phyloP scores from a whole-genome alignment of 129 eudicot species.

The Smallanthus sonchifolius region DNA sequence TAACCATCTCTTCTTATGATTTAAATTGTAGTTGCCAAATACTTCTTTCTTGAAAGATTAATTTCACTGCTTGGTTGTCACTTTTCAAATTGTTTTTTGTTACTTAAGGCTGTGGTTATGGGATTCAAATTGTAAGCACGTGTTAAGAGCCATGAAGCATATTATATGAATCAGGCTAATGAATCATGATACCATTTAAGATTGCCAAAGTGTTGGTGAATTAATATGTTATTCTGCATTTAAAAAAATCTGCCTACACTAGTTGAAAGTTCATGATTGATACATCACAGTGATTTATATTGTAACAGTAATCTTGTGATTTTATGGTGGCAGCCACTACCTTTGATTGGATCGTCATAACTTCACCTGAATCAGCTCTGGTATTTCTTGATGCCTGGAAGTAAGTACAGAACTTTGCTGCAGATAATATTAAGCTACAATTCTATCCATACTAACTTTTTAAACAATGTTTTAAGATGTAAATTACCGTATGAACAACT shows the following conservation, averaged over 20 bases:
- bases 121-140: not conserved
- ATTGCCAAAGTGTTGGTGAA: not conserved
- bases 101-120: not conserved
- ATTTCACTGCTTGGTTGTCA: not conserved
- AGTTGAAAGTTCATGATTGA: not conserved
- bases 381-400: slow-evolving; percentile 92
- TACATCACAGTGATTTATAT: not conserved
- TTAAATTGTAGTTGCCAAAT: slow-evolving; percentile 4
- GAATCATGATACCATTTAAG: not conserved
- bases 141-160: not conserved
- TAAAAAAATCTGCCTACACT: not conserved
- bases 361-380: slow-evolving; percentile 85
- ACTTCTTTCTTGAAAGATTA: not conserved
- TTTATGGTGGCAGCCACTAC: slow-evolving; percentile 47
- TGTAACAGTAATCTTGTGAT: not conserved
- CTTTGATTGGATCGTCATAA: slow-evolving; percentile 84
- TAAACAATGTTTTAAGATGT: not conserved
- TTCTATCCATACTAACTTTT: not conserved
- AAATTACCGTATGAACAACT: not conserved
- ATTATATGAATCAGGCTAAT: not conserved
- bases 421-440: not conserved
- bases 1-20: slow-evolving; percentile 19
- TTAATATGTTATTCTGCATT: not conserved
- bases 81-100: not conserved
- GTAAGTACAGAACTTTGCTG: slow-evolving; percentile 36